Base-by-base conservation (phyloP, 306 rosid genomes). In the Coriaria nepalensis region DNA sequence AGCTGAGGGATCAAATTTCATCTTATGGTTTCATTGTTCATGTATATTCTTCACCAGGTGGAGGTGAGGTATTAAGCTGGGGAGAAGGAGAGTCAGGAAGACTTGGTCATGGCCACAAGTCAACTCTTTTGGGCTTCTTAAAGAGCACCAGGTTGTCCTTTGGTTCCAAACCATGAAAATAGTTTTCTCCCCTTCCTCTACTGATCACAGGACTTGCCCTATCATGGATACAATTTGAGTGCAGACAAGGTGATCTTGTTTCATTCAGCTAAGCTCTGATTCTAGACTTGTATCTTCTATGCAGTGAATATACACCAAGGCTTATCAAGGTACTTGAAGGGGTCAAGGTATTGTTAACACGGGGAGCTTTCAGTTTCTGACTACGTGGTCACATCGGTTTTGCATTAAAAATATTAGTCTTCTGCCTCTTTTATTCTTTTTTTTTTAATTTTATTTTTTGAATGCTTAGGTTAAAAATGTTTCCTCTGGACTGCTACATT, bases 321-420 rank as follows among this genome's bases (percentile, higher is more conserved):
- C 90, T 88, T 49, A 81, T 84, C 68, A 88, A 84, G 75, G 75
- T 78, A 71, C 97, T 88, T 50, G 95, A 77, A 55, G 95, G 90
- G 70, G 58, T 77, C 70, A 88, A 84, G 93, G 95, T 84, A 52
- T 45, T 57, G n/a, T 52, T 35, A 47, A 34, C 68, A 35, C 48
- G 47, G 47, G 65, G 61, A 70, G 57, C 13, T 50, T 44, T 50
- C 47, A 56, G 35, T 57, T 45, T 33, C 45, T 57, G 56, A 34
- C n/a, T n/a, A n/a, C n/a, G n/a, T n/a, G n/a, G n/a, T n/a, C n/a
- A n/a, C n/a, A n/a, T n/a, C n/a, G n/a, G n/a, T n/a, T n/a, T n/a
- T n/a, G n/a, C n/a, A n/a, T n/a, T n/a, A n/a, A n/a, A n/a, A n/a
- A n/a, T n/a, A n/a, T n/a, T n/a, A n/a, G n/a, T n/a, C n/a, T n/a